Evolutionary conservation across 1,284 basidiomycete genomes (phyloP), one percentile per base, ranked within the genome.

Genomic region (Anthracocystis panici-leucophaei): DNA sequence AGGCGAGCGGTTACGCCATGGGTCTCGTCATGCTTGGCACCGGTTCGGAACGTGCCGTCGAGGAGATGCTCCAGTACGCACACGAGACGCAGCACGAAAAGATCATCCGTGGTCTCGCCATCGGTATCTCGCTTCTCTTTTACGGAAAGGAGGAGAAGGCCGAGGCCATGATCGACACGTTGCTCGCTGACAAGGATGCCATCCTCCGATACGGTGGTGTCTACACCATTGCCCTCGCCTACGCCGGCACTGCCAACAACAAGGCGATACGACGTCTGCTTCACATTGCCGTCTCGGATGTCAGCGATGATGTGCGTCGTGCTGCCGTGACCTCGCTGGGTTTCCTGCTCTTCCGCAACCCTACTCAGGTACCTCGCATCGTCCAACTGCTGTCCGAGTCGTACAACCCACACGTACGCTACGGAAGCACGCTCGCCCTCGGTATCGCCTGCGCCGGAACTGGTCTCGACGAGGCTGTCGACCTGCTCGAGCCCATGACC

Each of bases 31-130:
- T 84, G 77, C 79, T 85, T 23, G 84, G 83, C 41, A 85, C 84
- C 14, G 84, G 70, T 14, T 80, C 78, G 7, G 75, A 78, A 53
- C 66, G 73, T n/a, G 83, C 82, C 4, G 80, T 83, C 23, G 83
- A 84, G 49, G 84, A 85, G 75, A 85, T 85, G 84, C 75, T 85
- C 16, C 81, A 84, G 75, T 85, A 85, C 57, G 84, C 84, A 1
- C 84, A 84, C 65, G 84, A 85, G 65, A 85, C 84, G 45, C 81
- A 83, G 76, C 84, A 85, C 70, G 83, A 85, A 48, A 85, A 85
- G 75, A 85, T 85, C 75, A 84, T 84, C 52, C 82, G 84, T 40
- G 84, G 84, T 62, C 77, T 85, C 18, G 84, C 84, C 52, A 81
- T 85, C 41, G 84, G 84, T 51, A 74, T 84, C 50, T 79, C 83